Conservation (phyloP, 1,284 basidiomycete genomes). For the Tilletia walkeri region DNA sequence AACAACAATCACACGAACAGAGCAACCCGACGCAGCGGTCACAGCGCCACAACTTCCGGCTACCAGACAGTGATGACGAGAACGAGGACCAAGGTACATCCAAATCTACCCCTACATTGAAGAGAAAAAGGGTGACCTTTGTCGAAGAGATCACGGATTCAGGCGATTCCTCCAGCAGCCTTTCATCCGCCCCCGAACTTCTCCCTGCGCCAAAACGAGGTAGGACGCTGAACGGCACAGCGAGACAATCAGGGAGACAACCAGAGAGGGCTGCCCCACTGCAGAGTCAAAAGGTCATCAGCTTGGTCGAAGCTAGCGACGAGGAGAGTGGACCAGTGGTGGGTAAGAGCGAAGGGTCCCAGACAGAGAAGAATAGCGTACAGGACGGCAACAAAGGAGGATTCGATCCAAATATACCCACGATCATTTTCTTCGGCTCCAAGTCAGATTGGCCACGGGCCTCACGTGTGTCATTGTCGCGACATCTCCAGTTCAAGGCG, state of each 20-base stretch:
- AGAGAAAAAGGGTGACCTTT: too few species aligned
- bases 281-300: too few species aligned
- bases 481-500: conserved; percentile 77
- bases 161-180: too few species aligned
- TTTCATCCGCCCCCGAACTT: too few species aligned
- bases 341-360: not conserved
- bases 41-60: not conserved
- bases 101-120: too few species aligned
- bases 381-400: conserved; percentile 17
- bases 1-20: not conserved
- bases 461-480: conserved; percentile 65
- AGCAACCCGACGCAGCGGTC: not conserved
- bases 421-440: conserved; percentile 67
- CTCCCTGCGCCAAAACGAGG: too few species aligned
- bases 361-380: not conserved
- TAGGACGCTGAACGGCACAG: too few species aligned
- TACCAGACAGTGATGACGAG: not conserved
- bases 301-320: too few species aligned
- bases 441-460: conserved; percentile 69
- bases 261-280: too few species aligned
- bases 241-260: too few species aligned
- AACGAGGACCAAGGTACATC: not conserved
- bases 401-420: conserved; percentile 21
- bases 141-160: too few species aligned
- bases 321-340: too few species aligned